Evolutionary conservation across 768 basidiomycete genomes (phyloP).

Genomic region (Megacollybia marginata): DNA sequence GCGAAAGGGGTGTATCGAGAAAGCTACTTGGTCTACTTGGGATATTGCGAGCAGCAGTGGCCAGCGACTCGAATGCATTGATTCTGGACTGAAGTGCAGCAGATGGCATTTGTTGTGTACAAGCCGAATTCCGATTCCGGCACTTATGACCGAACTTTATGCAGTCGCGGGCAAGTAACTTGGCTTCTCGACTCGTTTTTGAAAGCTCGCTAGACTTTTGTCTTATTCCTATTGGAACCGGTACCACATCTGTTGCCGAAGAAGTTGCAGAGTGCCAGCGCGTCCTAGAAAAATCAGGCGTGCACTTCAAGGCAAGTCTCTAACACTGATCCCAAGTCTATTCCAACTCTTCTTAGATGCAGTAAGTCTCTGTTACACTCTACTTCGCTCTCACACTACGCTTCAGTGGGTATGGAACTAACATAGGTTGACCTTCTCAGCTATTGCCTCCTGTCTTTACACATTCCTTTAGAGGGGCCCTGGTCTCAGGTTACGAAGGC

Average conservation of each 20-base stretch:
- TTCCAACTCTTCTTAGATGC: constrained; percentile 21
- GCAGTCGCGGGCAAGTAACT: constrained; percentile 63
- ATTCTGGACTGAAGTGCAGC: constrained; percentile 51
- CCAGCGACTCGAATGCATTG: constrained; percentile 54
- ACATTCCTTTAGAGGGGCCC: constrained; percentile 54
- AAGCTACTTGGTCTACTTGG: constrained; percentile 16
- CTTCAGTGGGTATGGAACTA: constrained; percentile 92
- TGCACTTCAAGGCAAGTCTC: constrained; percentile 67
- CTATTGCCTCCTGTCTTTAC: neutral
- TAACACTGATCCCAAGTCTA: constrained; percentile 1
- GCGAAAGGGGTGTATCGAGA: constrained; percentile 46
- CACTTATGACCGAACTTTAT: constrained; percentile 44
- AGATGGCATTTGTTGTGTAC: constrained; percentile 26
- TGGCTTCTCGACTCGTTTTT: neutral
- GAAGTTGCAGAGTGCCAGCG: constrained; percentile 79
- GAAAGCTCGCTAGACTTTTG: constrained; percentile 60
- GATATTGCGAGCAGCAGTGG: constrained; percentile 13
- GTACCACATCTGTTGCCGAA: constrained; percentile 50
- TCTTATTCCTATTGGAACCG: constrained; percentile 77
- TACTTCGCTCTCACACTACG: neutral
- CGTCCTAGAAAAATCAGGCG: constrained; percentile 74
- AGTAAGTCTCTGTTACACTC: constrained; percentile 17
- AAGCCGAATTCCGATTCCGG: neutral
- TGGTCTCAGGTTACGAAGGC: constrained; percentile 80
- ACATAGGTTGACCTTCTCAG: constrained; percentile 46